phyloP scores from a whole-genome alignment of 148 eudicot species.

The Amaranthus cruentus region DNA sequence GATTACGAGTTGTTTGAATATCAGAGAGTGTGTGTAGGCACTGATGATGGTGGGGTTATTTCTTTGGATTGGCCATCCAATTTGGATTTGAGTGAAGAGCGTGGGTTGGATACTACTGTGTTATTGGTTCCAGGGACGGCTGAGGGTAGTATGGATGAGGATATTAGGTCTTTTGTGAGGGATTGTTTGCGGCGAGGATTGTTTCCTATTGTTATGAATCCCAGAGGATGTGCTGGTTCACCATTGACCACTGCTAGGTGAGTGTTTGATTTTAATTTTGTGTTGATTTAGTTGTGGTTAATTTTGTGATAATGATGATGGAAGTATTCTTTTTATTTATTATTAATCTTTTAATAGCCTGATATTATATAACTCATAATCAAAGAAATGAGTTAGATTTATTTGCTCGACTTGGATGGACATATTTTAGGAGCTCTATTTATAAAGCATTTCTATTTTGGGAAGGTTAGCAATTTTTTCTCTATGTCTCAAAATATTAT shows the following conservation, averaged over 20 bases:
- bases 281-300: background rate
- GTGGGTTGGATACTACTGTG: conserved; percentile 78
- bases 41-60: conserved; percentile 88
- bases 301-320: background rate
- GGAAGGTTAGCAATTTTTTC: too few relatives aligned
- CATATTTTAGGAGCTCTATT: too few relatives aligned
- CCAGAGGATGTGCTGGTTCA: conserved; percentile 89
- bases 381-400: too few relatives aligned
- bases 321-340: background rate
- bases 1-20: conserved; percentile 35
- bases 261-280: background rate
- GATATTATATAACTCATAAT: too few relatives aligned
- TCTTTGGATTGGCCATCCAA: conserved; percentile 82
- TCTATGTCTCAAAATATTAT: too few relatives aligned
- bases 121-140: conserved; percentile 71
- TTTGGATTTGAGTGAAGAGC: conserved; percentile 66
- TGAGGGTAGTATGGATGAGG: conserved; percentile 62
- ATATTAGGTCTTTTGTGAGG: conserved; percentile 45
- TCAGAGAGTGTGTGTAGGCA: conserved; percentile 70
- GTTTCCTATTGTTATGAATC: conserved; percentile 92
- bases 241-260: conserved; percentile 86
- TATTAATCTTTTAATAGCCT: too few relatives aligned
- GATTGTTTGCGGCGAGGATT: conserved; percentile 65
- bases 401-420: too few relatives aligned
- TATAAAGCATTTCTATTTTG: too few relatives aligned